Percentiles rank a stretch among this genome's conserved stretches.
These are phyloP conservation scores for Thielaviopsis punctulata DNA, from an alignment of 2,329 filamentous ascomycete species.

Conservation along the genomic window DNA sequence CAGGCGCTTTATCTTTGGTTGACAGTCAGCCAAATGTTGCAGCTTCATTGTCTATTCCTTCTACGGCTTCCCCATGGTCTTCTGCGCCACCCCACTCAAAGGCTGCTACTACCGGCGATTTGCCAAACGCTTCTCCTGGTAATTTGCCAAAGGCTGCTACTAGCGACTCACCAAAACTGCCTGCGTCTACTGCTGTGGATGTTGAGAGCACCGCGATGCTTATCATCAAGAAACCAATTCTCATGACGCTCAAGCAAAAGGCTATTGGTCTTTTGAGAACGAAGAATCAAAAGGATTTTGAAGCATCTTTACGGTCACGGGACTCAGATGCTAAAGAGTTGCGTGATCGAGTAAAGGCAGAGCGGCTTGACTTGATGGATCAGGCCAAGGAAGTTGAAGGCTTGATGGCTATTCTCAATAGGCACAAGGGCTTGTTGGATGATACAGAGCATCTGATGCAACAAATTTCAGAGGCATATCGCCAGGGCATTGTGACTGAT, in stretches of 20 bases:
- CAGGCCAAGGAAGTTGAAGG: constrained; percentile 28
- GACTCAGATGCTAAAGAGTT: constrained; percentile 25
- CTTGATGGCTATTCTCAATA: constrained; percentile 25
- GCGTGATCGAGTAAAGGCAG: constrained; percentile 29
- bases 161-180: constrained; percentile 1
- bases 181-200: constrained; percentile 12
- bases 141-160: neutral
- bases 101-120: neutral
- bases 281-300: constrained; percentile 31
- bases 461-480: constrained; percentile 32
- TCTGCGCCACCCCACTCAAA: constrained; percentile 1
- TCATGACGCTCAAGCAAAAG: constrained; percentile 22
- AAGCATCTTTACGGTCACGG: constrained; percentile 27
- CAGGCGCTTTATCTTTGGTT: neutral
- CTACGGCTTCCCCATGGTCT: neutral
- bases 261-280: constrained; percentile 25
- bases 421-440: constrained; percentile 24
- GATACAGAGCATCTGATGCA: constrained; percentile 30
- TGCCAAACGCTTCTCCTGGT: too few relatives aligned
- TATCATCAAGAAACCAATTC: constrained; percentile 17
- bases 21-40: neutral
- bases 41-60: neutral
- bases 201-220: constrained; percentile 15
- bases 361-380: constrained; percentile 29
- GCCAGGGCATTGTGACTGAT: constrained; percentile 32